Evolutionary conservation across 140 eudicot genomes (phyloP).

Genomic region (Oenanthe javanica): DNA sequence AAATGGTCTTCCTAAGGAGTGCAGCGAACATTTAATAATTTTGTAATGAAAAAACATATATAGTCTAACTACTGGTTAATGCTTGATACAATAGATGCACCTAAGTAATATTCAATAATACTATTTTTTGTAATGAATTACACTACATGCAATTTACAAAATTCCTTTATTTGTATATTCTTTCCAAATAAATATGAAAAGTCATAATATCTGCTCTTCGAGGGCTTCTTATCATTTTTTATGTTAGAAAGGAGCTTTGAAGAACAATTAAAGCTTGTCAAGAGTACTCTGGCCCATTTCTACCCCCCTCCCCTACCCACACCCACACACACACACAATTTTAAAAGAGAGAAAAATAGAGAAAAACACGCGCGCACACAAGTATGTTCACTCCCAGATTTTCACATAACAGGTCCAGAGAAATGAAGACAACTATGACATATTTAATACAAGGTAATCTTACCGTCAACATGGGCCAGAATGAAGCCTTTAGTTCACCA

Average conservation of each 20-base stretch:
- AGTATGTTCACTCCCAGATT: not conserved
- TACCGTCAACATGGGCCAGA: conserved; percentile 86
- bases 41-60: not conserved
- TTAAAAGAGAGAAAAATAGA: not conserved
- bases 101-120: not conserved
- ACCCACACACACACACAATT: too few species aligned
- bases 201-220: not conserved
- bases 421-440: not conserved
- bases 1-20: not conserved
- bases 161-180: not conserved
- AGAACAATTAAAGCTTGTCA: not conserved
- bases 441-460: conserved; percentile 15
- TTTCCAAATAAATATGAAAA: not conserved
- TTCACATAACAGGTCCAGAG: not conserved
- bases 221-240: not conserved
- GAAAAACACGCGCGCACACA: not conserved
- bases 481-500: conserved; percentile 61
- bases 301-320: too few species aligned
- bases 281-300: not conserved
- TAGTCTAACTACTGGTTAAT: not conserved
- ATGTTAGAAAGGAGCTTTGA: not conserved
- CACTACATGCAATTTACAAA: not conserved
- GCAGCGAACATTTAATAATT: not conserved
- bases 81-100: not conserved
- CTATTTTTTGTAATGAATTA: not conserved